phyloP scores from a whole-genome alignment of 495 filamentous ascomycete genomes.

The Schizothecium vesticola region DNA sequence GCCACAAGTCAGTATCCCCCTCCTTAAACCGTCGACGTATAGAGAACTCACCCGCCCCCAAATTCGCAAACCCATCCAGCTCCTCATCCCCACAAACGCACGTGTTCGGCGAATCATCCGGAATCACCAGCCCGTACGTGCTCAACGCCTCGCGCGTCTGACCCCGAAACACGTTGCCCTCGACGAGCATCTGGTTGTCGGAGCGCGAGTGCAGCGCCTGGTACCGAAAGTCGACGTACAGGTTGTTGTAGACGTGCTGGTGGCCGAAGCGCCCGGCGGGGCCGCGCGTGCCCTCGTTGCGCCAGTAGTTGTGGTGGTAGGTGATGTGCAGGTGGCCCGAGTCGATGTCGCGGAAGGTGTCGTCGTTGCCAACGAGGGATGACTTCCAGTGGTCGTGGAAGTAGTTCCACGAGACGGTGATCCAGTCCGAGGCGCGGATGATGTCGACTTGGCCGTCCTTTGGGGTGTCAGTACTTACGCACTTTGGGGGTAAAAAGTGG shows the following conservation, averaged over 20 bases:
- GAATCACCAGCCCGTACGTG: conserved; percentile 45
- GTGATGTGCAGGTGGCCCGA: conserved; percentile 54
- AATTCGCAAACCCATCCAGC: conserved; percentile 29
- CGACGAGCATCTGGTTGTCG: conserved; percentile 50
- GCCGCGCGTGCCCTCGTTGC: conserved; percentile 55
- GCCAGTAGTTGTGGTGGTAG: conserved; percentile 57
- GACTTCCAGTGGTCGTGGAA: conserved; percentile 63
- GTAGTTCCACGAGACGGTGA: conserved; percentile 47
- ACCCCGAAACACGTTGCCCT: conserved; percentile 43
- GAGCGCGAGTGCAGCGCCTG: conserved; percentile 51
- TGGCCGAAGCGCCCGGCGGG: conserved; percentile 62
- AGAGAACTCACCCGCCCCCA: conserved; percentile 33
- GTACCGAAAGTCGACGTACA: conserved; percentile 36
- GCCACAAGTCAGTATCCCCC: conserved; percentile 8
- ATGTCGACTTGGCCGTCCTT: conserved; percentile 60
- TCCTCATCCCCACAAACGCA: conserved; percentile 24
- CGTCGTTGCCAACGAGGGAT: conserved; percentile 56
- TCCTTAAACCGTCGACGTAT: not conserved
- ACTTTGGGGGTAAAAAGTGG: conserved; percentile 20
- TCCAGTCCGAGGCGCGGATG: conserved; percentile 46
- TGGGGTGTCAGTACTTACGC: not conserved
- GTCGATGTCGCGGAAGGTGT: conserved; percentile 39
- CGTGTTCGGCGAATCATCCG: conserved; percentile 33
- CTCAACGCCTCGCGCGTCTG: conserved; percentile 39
- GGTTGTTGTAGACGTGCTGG: conserved; percentile 46